Evolutionary conservation across 2,329 filamentous ascomycete species (phyloP), one percentile per base, ranked within the genome.

Genomic region (Rachicladosporium sp.): DNA sequence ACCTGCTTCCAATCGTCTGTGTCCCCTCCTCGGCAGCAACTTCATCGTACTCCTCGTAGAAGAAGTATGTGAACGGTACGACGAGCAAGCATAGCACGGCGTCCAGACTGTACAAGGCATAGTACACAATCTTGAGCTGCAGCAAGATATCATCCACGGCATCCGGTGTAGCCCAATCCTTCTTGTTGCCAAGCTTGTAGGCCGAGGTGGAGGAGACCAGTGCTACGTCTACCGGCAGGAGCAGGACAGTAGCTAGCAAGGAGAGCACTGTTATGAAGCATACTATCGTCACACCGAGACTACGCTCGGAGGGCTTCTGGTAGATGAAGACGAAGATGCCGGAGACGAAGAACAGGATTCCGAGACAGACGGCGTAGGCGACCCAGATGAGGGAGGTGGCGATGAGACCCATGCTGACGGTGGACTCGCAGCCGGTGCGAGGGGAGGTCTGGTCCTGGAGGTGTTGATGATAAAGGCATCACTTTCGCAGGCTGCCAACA

Each of bases 21-120:
- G 75, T 77, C 27, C 85, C 83, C 44, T 84, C 76, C 52, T 93
- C 84, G 29, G 80, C 73, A 45, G 87, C 87, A 12, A 89, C 80
- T 63, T 95, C 87, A 54, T 95, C 89, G 50, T 93, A 93, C 61
- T 96, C 91, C 61, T 98, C 91, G 56, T 93, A 91, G 78, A 82
- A 95, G 60, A 98, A 98, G 67, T 98, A 98, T 35, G 88, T 82
- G 57, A 98, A 98, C 0, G 91, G 91, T 12, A 96, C 82, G 33
- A 94, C 74, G 12, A 96, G 60, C 34, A 98, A 69, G 56, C 91
- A 98, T 9, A 98, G 74, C 4, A 95, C 59, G 1, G 87, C 84
- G 60, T 98, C 91, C 50, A 95, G 67, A 51, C 83, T 91, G 66
- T 96, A 98, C 1, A 98, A 72, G 1, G 78, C 72, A 62, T 96